Evolutionary conservation across 345 rosid species (phyloP), one percentile per base, ranked within the genome.

Genomic region (Acer campestre): DNA sequence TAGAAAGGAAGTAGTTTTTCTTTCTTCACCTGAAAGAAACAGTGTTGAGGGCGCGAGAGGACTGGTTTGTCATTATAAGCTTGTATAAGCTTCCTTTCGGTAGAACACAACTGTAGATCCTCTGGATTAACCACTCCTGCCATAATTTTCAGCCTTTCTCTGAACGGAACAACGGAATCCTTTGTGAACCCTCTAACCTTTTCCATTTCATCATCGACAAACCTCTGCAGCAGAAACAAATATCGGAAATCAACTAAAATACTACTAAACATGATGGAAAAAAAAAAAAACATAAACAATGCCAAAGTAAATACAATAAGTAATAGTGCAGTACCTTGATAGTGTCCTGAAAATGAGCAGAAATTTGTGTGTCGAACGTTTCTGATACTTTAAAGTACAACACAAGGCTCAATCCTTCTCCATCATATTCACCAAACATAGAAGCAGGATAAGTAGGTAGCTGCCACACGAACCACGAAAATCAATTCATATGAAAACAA

Each of bases 351-450:
- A 86, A 94, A 65, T 86, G 89, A 80, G 88, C 73, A 80, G 95
- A 88, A 69, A 87, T 83, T 27, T 86, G 91, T 72, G 79, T 78
- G 70, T 89, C 84, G 22, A 85, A 90, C 73, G 79, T 86, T 51
- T 94, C 93, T 6, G 89, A 83, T 67, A 89, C 12, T 78, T 79
- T 88, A 69, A 92, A 94, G 70, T 92, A 92, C 51, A 94, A 73
- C 51, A 94, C 97, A 75, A 92, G 90, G 82, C 95, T 92, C 87
- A 92, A 89, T 77, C 98, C 97, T 77, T 94, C 98, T 46, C 98
- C 98, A 78, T 94, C 90, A 31, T 55, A 25, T 29, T 90, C 89
- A 14, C 89, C 82, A 48, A 93, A 92, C 91, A 93, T 83, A 46
- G 85, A 79, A 11, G 89, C 83, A 17, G 93, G 92, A 88, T 93